These are phyloP conservation scores for Pigoraptor vietnamica DNA, from an alignment of 78 protist genomes.

Conservation along the genomic window DNA sequence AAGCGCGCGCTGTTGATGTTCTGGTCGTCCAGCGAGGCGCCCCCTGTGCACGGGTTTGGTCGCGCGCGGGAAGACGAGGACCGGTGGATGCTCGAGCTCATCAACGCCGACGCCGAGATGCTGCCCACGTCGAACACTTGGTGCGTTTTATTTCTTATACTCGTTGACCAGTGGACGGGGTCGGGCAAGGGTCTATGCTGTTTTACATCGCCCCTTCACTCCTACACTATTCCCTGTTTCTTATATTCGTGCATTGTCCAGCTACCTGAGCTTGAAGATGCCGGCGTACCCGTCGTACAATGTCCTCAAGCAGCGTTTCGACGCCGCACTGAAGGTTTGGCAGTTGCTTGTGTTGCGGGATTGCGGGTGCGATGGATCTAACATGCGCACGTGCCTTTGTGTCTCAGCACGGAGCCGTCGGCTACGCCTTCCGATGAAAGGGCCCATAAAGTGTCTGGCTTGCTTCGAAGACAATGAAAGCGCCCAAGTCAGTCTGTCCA, in stretches of 20 bases:
- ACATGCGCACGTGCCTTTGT: neutral
- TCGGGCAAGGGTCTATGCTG: no score
- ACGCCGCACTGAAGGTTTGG: neutral
- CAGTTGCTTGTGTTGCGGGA: neutral
- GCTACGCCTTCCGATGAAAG: neutral
- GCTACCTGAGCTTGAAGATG: neutral
- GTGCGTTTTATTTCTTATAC: neutral
- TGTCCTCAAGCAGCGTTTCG: neutral
- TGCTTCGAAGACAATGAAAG: neutral
- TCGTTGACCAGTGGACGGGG: no score
- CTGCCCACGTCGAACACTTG: neutral
- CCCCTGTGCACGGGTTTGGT: neutral
- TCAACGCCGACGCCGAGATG: neutral
- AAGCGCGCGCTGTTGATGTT: neutral
- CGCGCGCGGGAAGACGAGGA: neutral
- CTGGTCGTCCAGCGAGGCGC: neutral
- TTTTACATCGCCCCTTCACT: neutral
- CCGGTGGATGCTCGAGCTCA: neutral
- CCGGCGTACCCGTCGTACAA: neutral
- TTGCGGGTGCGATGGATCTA: neutral
- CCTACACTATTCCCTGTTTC: neutral
- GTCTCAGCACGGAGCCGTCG: neutral
- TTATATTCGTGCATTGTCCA: neutral
- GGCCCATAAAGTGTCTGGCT: no score
- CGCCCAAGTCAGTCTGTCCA: neutral